phyloP scores from a whole-genome alignment of 352 stramenopile genomes.

The Aphanomyces stellatus region DNA sequence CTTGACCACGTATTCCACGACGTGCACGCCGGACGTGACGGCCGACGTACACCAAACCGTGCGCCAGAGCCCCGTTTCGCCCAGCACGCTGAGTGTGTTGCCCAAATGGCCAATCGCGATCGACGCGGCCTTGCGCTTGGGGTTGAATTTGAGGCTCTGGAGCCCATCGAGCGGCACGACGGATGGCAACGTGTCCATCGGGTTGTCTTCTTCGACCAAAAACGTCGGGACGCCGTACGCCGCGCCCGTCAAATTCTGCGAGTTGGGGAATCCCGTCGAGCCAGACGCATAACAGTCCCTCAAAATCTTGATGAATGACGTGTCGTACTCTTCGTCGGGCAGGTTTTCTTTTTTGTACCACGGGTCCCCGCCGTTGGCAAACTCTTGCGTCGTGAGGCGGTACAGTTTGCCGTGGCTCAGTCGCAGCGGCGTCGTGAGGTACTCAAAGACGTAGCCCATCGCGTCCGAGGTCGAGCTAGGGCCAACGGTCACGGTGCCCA shows the following conservation, averaged over 20 bases:
- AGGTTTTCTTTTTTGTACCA: conserved; percentile 88
- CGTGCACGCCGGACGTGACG: conserved; percentile 59
- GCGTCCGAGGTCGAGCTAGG: conserved; percentile 55
- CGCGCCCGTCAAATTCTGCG: conserved; percentile 75
- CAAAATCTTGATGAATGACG: conserved; percentile 79
- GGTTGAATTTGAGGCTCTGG: conserved; percentile 49
- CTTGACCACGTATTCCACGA: conserved; percentile 71
- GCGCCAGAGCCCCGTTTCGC: conserved; percentile 47
- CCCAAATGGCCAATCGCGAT: conserved; percentile 68
- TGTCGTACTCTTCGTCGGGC: conserved; percentile 79
- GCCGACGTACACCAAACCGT: conserved; percentile 52
- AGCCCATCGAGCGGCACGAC: conserved; percentile 56
- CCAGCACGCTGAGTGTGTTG: conserved; percentile 45
- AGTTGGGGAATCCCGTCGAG: conserved; percentile 74
- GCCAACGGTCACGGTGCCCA: conserved; percentile 55
- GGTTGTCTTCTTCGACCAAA: conserved; percentile 66
- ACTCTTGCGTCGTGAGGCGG: conserved; percentile 78
- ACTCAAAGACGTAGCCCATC: conserved; percentile 67
- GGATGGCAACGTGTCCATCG: conserved; percentile 43
- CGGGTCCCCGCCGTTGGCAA: conserved; percentile 75
- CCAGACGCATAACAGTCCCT: conserved; percentile 79
- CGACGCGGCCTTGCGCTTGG: conserved; percentile 46
- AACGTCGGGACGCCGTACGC: conserved; percentile 82
- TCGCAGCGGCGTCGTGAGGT: conserved; percentile 40
- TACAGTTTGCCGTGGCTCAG: conserved; percentile 81